Evolutionary conservation across 2,329 filamentous ascomycete genomes (phyloP), one percentile per base, ranked within the genome.

Genomic region (Epichloe festucae): DNA sequence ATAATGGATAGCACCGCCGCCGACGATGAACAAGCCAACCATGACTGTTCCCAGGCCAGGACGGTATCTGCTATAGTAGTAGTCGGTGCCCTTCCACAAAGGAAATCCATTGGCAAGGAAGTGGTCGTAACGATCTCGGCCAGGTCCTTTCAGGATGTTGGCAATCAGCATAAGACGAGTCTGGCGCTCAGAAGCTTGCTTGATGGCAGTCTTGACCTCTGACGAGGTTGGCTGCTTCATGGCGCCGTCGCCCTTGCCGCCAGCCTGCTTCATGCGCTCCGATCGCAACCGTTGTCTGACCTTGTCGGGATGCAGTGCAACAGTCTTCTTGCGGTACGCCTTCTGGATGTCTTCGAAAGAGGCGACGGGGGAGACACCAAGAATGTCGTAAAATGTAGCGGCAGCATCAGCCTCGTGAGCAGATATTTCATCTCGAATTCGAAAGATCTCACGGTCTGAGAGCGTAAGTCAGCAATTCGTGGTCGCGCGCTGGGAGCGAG

Each of bases 401-500:
- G 87, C 84, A 49, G 75, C 63, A 53, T 93, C 89, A 36, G 63
- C 52, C 67, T 96, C 89, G 67, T 96, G 87, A 57, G 82, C 74
- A 44, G 80, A 71, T 52, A 98, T 79, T 67, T 97, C 93, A 71
- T 96, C 89, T 63, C 85, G 85, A 56, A 98, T 77, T 61, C 89
- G 87, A 74, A 98, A 98, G 73, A 98, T 97, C 72, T 98, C 93
- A 65, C 94, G 89, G 71, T 98, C 93, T 94, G 62, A 31, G 46
- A 44, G 40, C 23, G n/a, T 4, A 19, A n/a, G 11, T 48, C 46
- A 51, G 44, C 43, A 27, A 36, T 46, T 47, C 42, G 38, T 10
- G 8, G 34, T 11, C 5, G 31, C n/a, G 38, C 7, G 5, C n/a
- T 23, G n/a, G 3, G 17, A 6, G 19, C 45, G 43, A 21, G 31